phyloP scores from a whole-genome alignment of 129 eudicot species.

The Centrapalus pauciflorus region DNA sequence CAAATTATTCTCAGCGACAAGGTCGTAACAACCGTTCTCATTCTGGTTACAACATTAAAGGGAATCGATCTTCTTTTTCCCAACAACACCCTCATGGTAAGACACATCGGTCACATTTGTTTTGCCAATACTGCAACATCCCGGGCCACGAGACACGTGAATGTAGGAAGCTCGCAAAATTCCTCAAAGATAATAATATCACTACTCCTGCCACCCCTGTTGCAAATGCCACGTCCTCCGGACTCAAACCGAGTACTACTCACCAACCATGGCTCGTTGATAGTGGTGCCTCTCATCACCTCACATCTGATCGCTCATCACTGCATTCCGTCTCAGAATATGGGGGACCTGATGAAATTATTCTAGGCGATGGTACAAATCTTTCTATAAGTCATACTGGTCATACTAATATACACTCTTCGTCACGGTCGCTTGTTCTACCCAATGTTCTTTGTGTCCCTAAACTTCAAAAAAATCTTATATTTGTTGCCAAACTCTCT shows the following conservation, averaged over 20 bases:
- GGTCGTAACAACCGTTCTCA: not conserved
- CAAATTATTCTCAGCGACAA: not conserved
- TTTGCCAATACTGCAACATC: not conserved
- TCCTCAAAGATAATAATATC: not conserved
- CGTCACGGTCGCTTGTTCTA: not conserved
- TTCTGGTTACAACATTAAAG: not conserved
- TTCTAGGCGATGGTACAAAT: conserved; percentile 10
- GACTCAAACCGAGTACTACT: not conserved
- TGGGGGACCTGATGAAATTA: not conserved
- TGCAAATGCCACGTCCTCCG: not conserved
- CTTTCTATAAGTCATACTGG: conserved; percentile 1
- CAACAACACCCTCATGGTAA: not conserved
- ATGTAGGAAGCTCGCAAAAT: not conserved
- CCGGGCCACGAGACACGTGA: not conserved
- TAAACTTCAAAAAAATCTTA: not conserved
- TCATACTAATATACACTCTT: not conserved
- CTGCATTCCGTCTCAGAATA: not conserved
- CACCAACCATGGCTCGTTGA: conserved; percentile 3
- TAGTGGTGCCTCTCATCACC: conserved; percentile 5
- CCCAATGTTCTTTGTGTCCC: conserved; percentile 4
- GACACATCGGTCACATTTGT: not conserved
- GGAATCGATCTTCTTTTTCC: not conserved
- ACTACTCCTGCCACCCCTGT: not conserved
- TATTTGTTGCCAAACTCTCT: not conserved
- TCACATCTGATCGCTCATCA: not conserved